These are phyloP conservation scores for Trichaptum fuscoviolaceum DNA, from an alignment of 768 basidiomycete genomes.

Conservation along the genomic window DNA sequence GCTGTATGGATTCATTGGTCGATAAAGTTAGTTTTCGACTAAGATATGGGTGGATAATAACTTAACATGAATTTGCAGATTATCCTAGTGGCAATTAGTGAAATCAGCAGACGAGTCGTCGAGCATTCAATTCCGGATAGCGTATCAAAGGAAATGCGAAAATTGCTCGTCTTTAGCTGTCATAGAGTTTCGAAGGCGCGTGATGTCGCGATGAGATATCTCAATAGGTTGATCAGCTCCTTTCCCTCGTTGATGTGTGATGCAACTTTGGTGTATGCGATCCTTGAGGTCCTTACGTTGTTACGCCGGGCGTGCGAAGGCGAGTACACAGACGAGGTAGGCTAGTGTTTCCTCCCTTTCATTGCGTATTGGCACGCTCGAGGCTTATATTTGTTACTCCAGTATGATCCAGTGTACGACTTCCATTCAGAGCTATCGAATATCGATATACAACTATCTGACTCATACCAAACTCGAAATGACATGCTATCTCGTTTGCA, in stretches of 20 bases:
- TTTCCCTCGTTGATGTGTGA: slow-evolving; percentile 97
- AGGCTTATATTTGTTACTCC: slow-evolving; percentile 5
- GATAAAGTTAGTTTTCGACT: slow-evolving; percentile 54
- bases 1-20: slow-evolving; percentile 82
- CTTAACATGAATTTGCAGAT: slow-evolving; percentile 43
- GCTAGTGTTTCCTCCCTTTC: slow-evolving; percentile 11
- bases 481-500: slow-evolving; percentile 76
- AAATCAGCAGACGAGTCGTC: slow-evolving; percentile 68
- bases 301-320: slow-evolving; percentile 85
- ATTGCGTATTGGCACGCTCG: neutral
- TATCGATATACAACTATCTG: slow-evolving; percentile 75
- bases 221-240: slow-evolving; percentile 79
- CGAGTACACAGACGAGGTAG: slow-evolving; percentile 86
- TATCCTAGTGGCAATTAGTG: slow-evolving; percentile 66
- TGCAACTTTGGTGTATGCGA: slow-evolving; percentile 76
- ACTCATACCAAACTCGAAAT: slow-evolving; percentile 80
- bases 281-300: slow-evolving; percentile 88
- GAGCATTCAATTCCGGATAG: slow-evolving; percentile 70
- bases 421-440: slow-evolving; percentile 75
- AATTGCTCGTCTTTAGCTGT: slow-evolving; percentile 72
- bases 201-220: slow-evolving; percentile 75
- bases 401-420: slow-evolving; percentile 88
- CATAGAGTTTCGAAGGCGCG: slow-evolving; percentile 80
- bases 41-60: neutral
- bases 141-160: slow-evolving; percentile 68